phyloP scores from a whole-genome alignment of 1,284 basidiomycete genomes.

The Marasmius tenuissimus region DNA sequence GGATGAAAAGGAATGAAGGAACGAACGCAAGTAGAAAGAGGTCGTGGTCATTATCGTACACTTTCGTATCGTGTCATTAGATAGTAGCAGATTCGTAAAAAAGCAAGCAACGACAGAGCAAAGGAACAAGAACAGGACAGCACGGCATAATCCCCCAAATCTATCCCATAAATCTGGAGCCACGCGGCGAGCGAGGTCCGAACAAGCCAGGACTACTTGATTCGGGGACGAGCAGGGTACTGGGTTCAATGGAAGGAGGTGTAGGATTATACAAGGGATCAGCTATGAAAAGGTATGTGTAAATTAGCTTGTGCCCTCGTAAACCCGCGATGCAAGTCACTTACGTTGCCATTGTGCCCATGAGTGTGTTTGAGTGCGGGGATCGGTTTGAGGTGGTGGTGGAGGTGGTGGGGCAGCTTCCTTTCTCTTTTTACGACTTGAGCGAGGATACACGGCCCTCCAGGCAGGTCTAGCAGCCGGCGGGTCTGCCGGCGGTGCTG shows the following conservation, averaged over 20 bases:
- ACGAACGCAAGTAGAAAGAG: background rate
- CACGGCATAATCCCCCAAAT: background rate
- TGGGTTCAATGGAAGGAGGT: slow-evolving; percentile 46
- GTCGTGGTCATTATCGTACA: background rate
- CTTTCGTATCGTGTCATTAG: no score
- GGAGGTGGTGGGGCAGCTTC: slow-evolving; percentile 30
- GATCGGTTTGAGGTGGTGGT: slow-evolving; percentile 28
- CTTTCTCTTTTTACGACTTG: slow-evolving; percentile 42
- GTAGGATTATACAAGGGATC: slow-evolving; percentile 47
- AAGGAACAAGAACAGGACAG: background rate
- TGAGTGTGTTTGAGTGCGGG: slow-evolving; percentile 24
- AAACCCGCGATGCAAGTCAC: slow-evolving; percentile 25
- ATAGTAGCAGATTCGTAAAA: background rate
- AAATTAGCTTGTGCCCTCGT: slow-evolving; percentile 6
- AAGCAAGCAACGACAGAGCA: background rate
- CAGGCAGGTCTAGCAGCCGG: slow-evolving; percentile 52
- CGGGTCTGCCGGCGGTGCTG: slow-evolving; percentile 38
- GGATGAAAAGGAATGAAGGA: background rate
- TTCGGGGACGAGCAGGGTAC: slow-evolving; percentile 53
- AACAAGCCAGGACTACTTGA: slow-evolving; percentile 60
- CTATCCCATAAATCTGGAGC: slow-evolving; percentile 25
- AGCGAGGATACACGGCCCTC: slow-evolving; percentile 47
- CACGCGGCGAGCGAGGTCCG: slow-evolving; percentile 57
- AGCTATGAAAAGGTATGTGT: slow-evolving; percentile 32
- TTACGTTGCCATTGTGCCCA: slow-evolving; percentile 75